A percentile compares a stretch with the other conserved stretches of the same genome.
Conservation (phyloP, 306 rosid genomes). For the Geum urbanum region DNA sequence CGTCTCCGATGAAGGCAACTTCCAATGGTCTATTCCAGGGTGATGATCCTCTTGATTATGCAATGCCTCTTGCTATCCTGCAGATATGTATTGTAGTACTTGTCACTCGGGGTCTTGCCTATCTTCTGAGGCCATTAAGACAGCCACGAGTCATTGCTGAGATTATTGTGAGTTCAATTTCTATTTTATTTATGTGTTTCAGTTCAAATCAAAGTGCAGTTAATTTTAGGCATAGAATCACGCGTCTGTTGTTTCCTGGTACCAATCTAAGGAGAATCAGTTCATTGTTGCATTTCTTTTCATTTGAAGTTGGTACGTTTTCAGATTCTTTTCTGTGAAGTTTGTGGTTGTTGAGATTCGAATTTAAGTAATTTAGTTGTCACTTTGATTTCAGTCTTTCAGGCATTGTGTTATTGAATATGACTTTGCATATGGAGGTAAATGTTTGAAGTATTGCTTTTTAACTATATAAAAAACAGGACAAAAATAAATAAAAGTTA, state of each 20-base stretch:
- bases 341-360: background rate
- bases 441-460: background rate
- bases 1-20: conserved; percentile 60
- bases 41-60: conserved; percentile 74
- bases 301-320: background rate
- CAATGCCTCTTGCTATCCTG: conserved; percentile 61
- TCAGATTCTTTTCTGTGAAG: background rate
- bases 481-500: background rate
- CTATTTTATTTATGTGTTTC: background rate
- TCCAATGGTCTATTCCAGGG: conserved; percentile 83
- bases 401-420: background rate
- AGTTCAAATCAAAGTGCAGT: background rate
- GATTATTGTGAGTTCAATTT: conserved; percentile 55
- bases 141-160: conserved; percentile 58
- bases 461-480: background rate
- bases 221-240: background rate
- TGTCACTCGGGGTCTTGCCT: conserved; percentile 47
- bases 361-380: background rate
- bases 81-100: conserved; percentile 45
- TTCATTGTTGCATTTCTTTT: background rate
- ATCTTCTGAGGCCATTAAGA: conserved; percentile 41
- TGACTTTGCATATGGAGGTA: background rate
- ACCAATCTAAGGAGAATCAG: background rate
- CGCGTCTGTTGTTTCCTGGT: background rate
- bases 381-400: background rate